These are phyloP conservation scores for Crithidia expoeki DNA, from an alignment of 208 protist genomes.

Conservation along the genomic window DNA sequence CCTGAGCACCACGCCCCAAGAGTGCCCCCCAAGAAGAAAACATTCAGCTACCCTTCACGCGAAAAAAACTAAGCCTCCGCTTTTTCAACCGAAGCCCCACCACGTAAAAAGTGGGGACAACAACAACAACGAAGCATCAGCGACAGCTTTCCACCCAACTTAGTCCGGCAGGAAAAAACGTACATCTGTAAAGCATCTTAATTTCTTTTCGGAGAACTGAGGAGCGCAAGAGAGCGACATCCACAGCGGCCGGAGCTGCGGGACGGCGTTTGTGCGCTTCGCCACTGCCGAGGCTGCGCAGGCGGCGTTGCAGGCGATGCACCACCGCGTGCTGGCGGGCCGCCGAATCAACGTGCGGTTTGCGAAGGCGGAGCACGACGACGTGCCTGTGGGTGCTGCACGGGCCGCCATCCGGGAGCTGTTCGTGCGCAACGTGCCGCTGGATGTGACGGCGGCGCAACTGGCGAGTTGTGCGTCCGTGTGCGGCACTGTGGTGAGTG, in stretches of 20 bases:
- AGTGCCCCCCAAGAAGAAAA: no score
- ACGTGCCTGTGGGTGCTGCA: constrained; percentile 22
- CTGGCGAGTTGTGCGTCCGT: constrained; percentile 23
- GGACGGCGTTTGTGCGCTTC: constrained; percentile 53
- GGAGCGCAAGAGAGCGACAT: constrained; percentile 38
- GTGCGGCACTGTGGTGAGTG: constrained; percentile 34
- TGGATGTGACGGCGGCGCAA: constrained; percentile 27
- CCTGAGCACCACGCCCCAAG: no score
- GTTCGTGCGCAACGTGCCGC: constrained; percentile 57
- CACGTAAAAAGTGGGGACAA: no score
- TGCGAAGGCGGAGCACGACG: constrained; percentile 49
- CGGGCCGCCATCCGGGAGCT: constrained; percentile 43
- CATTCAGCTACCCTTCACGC: no score
- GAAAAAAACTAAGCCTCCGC: no score
- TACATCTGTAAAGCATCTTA: no score
- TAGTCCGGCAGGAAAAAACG: no score
- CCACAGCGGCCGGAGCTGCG: constrained; percentile 43
- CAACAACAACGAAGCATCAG: no score
- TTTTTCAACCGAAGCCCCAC: no score
- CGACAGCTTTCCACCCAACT: no score
- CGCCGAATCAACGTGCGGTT: constrained; percentile 29
- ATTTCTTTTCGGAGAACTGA: no score
- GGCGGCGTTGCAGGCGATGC: constrained; percentile 23
- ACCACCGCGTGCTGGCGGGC: constrained; percentile 18
- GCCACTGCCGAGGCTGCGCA: constrained; percentile 15